Base-by-base conservation (phyloP, 805 yeast genomes). In the Saccharomycopsis sp. region DNA sequence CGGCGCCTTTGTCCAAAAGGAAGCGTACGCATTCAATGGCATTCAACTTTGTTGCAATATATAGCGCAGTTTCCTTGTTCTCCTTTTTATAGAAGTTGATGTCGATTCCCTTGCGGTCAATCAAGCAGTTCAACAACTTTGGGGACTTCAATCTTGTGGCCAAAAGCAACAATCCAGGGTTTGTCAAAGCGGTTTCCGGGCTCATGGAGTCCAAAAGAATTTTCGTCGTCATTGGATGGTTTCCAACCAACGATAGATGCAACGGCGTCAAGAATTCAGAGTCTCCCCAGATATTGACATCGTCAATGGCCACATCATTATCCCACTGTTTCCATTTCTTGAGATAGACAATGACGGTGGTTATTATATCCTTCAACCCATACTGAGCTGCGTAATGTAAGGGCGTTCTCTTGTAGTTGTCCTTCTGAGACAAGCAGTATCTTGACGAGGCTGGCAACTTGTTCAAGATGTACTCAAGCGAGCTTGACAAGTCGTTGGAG, bases 381-480 rank as follows among this genome's bases (percentile, higher is more conserved):
- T 84, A 90, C 65, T 89, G 94, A 1, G 94, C 84, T 18, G 96
- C 85, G 69, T 91, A 91, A 71, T 92, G 97, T 57, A 92, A 73
- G 0, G 97, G 96, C 0, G 97, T 87, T 60, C 97, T 79, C 61
- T 77, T 77, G 67, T 89, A 88, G 59, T 80, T 83, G 68, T 91
- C 98, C 50, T 79, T 80, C 54, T 86, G 84, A 52, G 84, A 71
- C 21, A 91, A 73, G 1, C 79, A 77, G 23, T 77, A 72, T 60
- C 84, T 78, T 60, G 82, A 73, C 61, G 77, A 79, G 1, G 77
- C 75, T 1, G 82, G 83, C 20, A 90, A 69, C 51, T 78, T 76
- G 15, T 77, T 73, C 56, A 91, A 75, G 34, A 90, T 76, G 66
- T 82, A 82, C 4, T 72, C 68, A 51, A 89, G 73, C 2, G 91